Evolutionary conservation across 2,329 filamentous ascomycete genomes (phyloP).

Genomic region (Neoarthrinium moseri): DNA sequence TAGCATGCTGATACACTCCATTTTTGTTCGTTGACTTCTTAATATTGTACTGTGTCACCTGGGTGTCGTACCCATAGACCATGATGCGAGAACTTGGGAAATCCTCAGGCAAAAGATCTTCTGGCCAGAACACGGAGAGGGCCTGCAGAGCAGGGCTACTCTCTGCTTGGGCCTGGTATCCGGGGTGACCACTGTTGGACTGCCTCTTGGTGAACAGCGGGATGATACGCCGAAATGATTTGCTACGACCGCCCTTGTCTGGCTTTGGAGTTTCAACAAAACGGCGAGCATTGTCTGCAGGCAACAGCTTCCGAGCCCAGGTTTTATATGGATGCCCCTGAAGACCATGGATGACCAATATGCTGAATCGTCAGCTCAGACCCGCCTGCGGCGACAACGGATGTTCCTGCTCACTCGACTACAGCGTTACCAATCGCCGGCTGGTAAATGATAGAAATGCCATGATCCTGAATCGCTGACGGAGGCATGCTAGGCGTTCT

Average conservation of each 20-base stretch:
- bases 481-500: too few species aligned
- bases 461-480: too few species aligned
- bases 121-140: neutral
- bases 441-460: too few species aligned
- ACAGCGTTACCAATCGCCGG: too few species aligned
- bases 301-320: neutral
- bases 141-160: neutral
- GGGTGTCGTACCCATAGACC: conserved; percentile 4
- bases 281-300: neutral
- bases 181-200: too few species aligned
- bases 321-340: conserved; percentile 6
- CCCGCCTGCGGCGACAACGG: too few species aligned
- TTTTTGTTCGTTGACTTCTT: neutral
- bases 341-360: conserved; percentile 3
- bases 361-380: too few species aligned
- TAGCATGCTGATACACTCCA: neutral
- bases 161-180: neutral
- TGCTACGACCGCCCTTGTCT: neutral
- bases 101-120: neutral
- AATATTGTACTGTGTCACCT: neutral
- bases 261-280: neutral
- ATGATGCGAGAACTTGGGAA: neutral
- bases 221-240: neutral
- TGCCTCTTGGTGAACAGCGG: neutral
- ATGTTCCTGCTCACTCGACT: too few species aligned